A percentile compares a stretch with the other conserved stretches of the same genome.
Evolutionary conservation across 176 grass and related monocot genomes (phyloP).

Genomic region (Ensete glaucum): DNA sequence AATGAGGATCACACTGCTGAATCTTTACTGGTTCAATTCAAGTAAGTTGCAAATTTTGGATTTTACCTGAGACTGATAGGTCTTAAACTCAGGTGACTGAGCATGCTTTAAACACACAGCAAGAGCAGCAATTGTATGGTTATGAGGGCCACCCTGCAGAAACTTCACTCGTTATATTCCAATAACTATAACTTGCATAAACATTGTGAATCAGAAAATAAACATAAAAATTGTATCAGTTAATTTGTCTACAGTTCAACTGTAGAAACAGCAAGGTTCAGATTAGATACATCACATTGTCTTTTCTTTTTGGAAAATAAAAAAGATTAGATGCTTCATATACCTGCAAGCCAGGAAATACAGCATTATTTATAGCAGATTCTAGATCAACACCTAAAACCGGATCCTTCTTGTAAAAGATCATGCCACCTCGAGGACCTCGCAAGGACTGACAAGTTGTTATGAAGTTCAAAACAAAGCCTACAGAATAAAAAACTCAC

Average conservation of each 20-base stretch:
- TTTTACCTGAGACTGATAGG: conserved; percentile 10
- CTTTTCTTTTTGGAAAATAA: too few species aligned
- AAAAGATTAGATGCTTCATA: neutral
- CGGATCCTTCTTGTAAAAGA: conserved; percentile 12
- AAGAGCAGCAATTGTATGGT: conserved; percentile 18
- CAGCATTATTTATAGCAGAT: conserved; percentile 16
- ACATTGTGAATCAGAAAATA: neutral
- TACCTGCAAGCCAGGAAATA: conserved; percentile 20
- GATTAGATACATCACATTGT: too few species aligned
- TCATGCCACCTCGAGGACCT: conserved; percentile 19
- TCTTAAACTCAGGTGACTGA: conserved; percentile 14
- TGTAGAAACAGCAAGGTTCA: neutral
- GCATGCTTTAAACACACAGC: conserved; percentile 16
- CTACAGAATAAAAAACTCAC: neutral
- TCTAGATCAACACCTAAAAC: conserved; percentile 11
- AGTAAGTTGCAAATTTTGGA: neutral
- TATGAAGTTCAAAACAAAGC: neutral
- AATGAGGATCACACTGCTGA: neutral
- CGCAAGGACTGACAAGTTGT: conserved; percentile 3
- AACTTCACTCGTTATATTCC: neutral
- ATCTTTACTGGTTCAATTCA: neutral
- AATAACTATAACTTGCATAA: neutral
- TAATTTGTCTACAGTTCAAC: neutral
- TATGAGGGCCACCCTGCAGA: conserved; percentile 11
- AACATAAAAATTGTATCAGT: neutral